Base-by-base conservation (phyloP, 345 rosid genomes). In the Brassica cretica region DNA sequence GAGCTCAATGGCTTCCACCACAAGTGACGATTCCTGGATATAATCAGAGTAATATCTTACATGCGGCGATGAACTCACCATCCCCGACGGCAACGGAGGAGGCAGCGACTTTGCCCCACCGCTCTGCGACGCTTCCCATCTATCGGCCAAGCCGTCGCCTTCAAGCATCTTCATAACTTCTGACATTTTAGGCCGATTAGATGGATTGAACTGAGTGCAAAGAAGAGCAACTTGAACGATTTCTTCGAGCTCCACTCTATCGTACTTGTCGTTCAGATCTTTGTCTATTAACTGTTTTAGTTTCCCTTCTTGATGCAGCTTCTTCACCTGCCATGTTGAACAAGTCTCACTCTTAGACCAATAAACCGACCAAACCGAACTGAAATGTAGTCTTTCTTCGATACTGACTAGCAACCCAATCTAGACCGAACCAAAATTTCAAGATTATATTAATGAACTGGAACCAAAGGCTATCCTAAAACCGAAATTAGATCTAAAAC, bases 1-100 rank as follows among this genome's bases (percentile, higher is more conserved):
- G 68, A 94, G 98, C 85, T 94, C 98, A 91, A 94, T 92, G 55
- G 97, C 98, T 85, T 94, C 98, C 1, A 92, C 76, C 33, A 92
- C 93, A 30, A 94, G 94, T 32, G 97, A 94, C 8, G 96, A 90
- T 75, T 94, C 98, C 72, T 94, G 96, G 37, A 94, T 90, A 61
- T 78, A 90, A 80, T 94, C 96, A 0, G 94, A 88, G 79, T 94
- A 94, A 53, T 75, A 80, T 64, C 79, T 80, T 9, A 33, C 14
- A 11, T 68, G 80, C 0, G 80, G 79, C 27, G 83, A 80, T 0
- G 83, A 75, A 58, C 73, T 21, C 30, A 71, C 21, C 83, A 76
- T 71, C 5, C 83, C 80, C 3, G 64, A 66, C 4, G 80, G 80
- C 51, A 80, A 71, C 0, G 80, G 83, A 2, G 79, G 79, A 7